phyloP scores from a whole-genome alignment of 2,329 filamentous ascomycete genomes.

The Cadophora luteo-olivacea region DNA sequence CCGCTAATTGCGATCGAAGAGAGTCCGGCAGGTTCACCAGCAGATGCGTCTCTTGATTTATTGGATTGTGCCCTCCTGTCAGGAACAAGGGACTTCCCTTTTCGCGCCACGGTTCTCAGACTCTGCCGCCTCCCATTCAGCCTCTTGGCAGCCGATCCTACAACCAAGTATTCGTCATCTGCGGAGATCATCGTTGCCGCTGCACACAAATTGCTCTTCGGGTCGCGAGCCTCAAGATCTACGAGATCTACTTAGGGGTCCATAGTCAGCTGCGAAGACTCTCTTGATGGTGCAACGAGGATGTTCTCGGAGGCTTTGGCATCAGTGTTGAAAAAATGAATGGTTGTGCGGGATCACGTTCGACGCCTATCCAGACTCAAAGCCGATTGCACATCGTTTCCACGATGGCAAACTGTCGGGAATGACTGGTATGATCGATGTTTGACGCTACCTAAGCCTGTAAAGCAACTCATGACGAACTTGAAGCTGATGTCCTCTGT shows the following conservation, averaged over 20 bases:
- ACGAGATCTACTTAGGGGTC: constrained; percentile 4
- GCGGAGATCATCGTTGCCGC: not conserved
- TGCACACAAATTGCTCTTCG: not conserved
- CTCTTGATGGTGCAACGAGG: not conserved
- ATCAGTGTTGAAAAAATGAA: not conserved
- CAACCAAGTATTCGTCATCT: not conserved
- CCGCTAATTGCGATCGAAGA: not conserved
- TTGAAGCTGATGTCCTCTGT: not conserved
- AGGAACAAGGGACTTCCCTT: constrained; percentile 11
- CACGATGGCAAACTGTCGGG: not conserved
- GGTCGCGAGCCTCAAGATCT: constrained; percentile 10
- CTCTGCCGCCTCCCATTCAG: not conserved
- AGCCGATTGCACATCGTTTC: not conserved
- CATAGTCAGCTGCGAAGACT: not conserved
- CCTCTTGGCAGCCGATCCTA: constrained; percentile 5
- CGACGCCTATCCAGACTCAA: not conserved
- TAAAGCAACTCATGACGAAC: not conserved
- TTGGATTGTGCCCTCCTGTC: not conserved
- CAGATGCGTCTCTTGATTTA: not conserved
- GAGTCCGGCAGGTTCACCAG: not conserved
- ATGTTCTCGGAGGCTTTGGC: not conserved
- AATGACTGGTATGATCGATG: not conserved
- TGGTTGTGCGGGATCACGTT: not conserved
- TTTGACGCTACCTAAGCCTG: not conserved
- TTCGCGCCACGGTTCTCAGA: not conserved